Conservation (phyloP, 306 rosid species). For the Neltuma alba region DNA sequence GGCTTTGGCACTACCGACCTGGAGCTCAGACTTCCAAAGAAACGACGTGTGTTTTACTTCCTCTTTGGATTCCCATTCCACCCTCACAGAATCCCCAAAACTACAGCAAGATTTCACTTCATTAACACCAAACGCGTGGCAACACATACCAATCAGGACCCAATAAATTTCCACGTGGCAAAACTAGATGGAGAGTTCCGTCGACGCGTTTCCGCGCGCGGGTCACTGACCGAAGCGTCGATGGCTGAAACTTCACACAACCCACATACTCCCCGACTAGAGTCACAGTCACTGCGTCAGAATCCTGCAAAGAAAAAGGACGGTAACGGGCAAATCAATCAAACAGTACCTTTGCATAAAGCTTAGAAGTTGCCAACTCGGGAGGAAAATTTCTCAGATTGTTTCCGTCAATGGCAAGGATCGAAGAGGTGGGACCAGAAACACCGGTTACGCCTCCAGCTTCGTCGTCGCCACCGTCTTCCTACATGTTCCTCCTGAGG, state of each 20-base stretch:
- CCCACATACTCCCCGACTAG: background rate
- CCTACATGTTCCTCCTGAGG: slow-evolving; percentile 50
- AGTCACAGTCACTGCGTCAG: slow-evolving; percentile 4
- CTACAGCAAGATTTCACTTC: background rate
- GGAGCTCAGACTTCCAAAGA: background rate
- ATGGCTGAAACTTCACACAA: background rate
- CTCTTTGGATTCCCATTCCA: background rate
- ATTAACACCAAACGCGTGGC: background rate
- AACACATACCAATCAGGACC: background rate
- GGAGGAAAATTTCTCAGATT: background rate
- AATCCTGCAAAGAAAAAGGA: background rate
- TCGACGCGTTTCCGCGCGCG: background rate
- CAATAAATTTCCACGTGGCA: background rate
- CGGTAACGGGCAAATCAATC: slow-evolving; percentile 1
- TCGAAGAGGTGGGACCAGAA: slow-evolving; percentile 42
- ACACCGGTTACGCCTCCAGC: background rate
- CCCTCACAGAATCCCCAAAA: background rate
- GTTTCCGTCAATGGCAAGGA: slow-evolving; percentile 44
- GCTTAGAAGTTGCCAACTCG: background rate
- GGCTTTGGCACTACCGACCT: too few relatives aligned
- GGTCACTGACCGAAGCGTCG: too few relatives aligned
- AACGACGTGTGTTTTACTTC: slow-evolving; percentile 7
- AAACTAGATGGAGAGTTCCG: background rate
- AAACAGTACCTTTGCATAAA: background rate
- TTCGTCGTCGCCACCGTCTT: slow-evolving; percentile 33